Conservation (phyloP, 2,329 filamentous ascomycete species). For the Alternaria ethzedia region DNA sequence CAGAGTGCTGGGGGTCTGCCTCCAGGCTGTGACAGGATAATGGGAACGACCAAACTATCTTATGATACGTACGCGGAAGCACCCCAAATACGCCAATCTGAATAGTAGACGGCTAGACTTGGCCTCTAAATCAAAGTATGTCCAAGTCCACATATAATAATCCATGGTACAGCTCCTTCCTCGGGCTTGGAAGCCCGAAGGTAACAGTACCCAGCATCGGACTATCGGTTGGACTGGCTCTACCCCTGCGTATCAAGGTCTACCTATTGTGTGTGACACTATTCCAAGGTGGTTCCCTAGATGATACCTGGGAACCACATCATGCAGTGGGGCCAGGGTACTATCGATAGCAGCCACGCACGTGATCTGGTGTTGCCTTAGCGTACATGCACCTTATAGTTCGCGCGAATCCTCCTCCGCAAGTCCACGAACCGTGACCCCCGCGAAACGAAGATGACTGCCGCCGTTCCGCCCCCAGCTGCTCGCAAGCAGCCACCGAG, state of each 20-base stretch:
- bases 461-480: slow-evolving; percentile 17
- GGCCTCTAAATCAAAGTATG: slow-evolving; percentile 15
- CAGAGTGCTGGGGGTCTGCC: neutral
- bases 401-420: neutral
- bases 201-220: neutral
- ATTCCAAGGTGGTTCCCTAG: neutral
- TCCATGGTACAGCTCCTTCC: neutral
- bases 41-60: neutral
- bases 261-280: neutral
- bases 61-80: neutral
- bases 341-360: slow-evolving; percentile 9
- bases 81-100: neutral
- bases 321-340: neutral
- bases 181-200: neutral
- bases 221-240: neutral
- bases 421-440: neutral
- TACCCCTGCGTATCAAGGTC: neutral
- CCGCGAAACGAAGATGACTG: neutral
- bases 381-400: slow-evolving; percentile 14
- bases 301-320: neutral
- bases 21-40: slow-evolving; percentile 16
- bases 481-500: slow-evolving; percentile 67
- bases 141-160: slow-evolving; percentile 18
- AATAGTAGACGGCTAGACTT: neutral
- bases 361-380: slow-evolving; percentile 26